A percentile compares a stretch with the other conserved stretches of the same genome.
Conservation (phyloP, 2,329 filamentous ascomycete genomes). For the Keithomyces neogunnii region DNA sequence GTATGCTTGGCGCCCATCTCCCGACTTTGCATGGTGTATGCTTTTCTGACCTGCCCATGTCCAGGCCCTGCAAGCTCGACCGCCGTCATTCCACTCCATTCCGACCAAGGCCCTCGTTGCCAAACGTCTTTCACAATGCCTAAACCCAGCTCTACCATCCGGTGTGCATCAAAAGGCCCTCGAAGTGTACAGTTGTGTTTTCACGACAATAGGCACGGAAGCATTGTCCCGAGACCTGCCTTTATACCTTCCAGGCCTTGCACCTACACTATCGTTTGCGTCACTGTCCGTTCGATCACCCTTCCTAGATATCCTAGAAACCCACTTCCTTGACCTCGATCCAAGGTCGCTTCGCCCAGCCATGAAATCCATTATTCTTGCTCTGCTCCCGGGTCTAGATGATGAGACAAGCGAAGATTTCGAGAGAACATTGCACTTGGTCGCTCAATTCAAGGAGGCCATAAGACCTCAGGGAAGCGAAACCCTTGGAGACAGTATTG, state of each 20-base stretch:
- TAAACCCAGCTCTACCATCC: slow-evolving; percentile 86
- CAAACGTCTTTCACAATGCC: slow-evolving; percentile 87
- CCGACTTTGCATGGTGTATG: neutral
- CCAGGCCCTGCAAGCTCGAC: slow-evolving; percentile 81
- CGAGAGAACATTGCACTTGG: slow-evolving; percentile 69
- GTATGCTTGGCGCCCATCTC: slow-evolving; percentile 32
- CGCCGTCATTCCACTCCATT: slow-evolving; percentile 60
- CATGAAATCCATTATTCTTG: slow-evolving; percentile 80
- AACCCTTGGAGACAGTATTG: slow-evolving; percentile 42
- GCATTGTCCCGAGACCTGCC: slow-evolving; percentile 73
- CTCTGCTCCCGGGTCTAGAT: slow-evolving; percentile 84
- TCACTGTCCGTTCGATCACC: slow-evolving; percentile 82
- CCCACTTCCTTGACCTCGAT: slow-evolving; percentile 66
- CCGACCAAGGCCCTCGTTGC: slow-evolving; percentile 78
- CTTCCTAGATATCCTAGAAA: slow-evolving; percentile 78
- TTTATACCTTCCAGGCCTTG: slow-evolving; percentile 82
- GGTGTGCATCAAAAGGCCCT: slow-evolving; percentile 96
- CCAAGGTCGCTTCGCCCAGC: slow-evolving; percentile 69
- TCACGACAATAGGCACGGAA: slow-evolving; percentile 74
- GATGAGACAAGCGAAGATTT: slow-evolving; percentile 98
- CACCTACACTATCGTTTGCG: slow-evolving; percentile 85
- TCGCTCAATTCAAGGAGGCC: slow-evolving; percentile 68
- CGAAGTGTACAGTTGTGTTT: slow-evolving; percentile 87
- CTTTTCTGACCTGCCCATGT: slow-evolving; percentile 2
- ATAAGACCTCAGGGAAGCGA: slow-evolving; percentile 48